Evolutionary conservation across 1,284 basidiomycete species (phyloP).

Genomic region (Tremellales sp.): DNA sequence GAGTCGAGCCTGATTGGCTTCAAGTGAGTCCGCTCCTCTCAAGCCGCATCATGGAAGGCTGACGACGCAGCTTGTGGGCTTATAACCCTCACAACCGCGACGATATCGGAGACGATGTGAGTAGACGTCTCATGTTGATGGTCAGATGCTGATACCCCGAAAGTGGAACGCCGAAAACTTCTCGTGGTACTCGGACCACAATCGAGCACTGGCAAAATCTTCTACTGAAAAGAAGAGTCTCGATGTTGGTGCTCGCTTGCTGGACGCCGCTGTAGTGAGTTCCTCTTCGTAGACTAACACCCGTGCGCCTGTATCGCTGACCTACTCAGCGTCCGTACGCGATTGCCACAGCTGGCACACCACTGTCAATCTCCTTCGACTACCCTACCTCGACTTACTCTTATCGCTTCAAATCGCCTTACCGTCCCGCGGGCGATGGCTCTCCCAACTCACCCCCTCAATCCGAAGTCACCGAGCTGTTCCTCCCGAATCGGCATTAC

Average conservation of each 20-base stretch:
- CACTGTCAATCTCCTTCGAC: constrained; percentile 34
- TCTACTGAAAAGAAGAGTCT: constrained; percentile 56
- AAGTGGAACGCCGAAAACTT: constrained; percentile 94
- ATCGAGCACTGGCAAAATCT: constrained; percentile 30
- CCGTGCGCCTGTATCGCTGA: background rate
- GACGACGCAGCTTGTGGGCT: constrained; percentile 74
- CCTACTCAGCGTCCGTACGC: constrained; percentile 44
- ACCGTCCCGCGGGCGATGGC: constrained; percentile 5
- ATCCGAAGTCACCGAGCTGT: constrained; percentile 70
- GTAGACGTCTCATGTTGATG: constrained; percentile 6
- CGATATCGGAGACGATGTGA: constrained; percentile 63
- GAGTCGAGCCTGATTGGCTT: constrained; percentile 70
- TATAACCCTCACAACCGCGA: constrained; percentile 89
- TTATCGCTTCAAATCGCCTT: constrained; percentile 27
- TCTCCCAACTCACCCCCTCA: constrained; percentile 49
- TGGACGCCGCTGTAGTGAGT: constrained; percentile 64
- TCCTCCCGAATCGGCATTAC: constrained; percentile 55
- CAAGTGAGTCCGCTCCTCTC: constrained; percentile 59
- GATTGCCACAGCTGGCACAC: constrained; percentile 42
- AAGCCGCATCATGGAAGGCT: background rate
- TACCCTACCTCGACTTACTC: constrained; percentile 21
- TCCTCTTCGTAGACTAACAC: background rate
- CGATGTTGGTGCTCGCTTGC: constrained; percentile 74
- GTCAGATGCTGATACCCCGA: background rate
- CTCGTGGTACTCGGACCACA: constrained; percentile 73